Evolutionary conservation across 2,329 filamentous ascomycete genomes (phyloP).

Genomic region (Clonostachys solani): DNA sequence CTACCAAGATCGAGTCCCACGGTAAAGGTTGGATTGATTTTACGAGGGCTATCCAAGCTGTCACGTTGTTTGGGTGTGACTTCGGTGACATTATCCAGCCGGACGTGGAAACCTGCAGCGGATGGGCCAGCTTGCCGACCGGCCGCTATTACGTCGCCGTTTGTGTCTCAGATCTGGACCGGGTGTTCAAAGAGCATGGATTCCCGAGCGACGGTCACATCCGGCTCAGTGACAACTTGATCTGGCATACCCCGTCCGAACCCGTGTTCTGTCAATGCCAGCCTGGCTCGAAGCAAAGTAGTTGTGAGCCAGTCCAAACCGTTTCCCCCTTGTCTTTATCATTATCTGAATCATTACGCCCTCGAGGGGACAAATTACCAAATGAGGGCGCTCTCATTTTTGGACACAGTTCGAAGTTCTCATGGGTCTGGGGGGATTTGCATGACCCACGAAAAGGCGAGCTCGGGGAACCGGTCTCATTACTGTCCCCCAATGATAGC

Average conservation of each 20-base stretch:
- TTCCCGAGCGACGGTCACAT: not conserved
- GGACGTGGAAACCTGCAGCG: not conserved
- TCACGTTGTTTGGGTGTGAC: not conserved
- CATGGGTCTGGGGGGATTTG: not conserved
- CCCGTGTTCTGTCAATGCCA: not conserved
- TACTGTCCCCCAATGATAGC: not conserved
- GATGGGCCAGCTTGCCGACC: not conserved
- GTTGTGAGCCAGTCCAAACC: not conserved
- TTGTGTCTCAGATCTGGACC: not conserved
- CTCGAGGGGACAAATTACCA: not conserved
- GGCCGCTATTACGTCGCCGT: not conserved
- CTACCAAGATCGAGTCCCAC: not conserved
- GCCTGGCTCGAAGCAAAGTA: not conserved
- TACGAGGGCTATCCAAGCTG: not conserved
- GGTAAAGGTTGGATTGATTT: not conserved
- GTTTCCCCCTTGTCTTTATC: not conserved
- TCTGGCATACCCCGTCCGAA: not conserved
- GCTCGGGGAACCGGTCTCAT: not conserved
- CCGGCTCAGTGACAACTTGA: not conserved
- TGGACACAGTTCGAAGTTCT: not conserved
- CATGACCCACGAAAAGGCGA: no score
- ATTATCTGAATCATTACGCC: not conserved
- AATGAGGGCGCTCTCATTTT: not conserved
- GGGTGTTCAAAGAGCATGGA: not conserved
- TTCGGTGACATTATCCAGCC: not conserved